Conservation (phyloP, 208 protist species). For the Wallacemonas rigidus region DNA sequence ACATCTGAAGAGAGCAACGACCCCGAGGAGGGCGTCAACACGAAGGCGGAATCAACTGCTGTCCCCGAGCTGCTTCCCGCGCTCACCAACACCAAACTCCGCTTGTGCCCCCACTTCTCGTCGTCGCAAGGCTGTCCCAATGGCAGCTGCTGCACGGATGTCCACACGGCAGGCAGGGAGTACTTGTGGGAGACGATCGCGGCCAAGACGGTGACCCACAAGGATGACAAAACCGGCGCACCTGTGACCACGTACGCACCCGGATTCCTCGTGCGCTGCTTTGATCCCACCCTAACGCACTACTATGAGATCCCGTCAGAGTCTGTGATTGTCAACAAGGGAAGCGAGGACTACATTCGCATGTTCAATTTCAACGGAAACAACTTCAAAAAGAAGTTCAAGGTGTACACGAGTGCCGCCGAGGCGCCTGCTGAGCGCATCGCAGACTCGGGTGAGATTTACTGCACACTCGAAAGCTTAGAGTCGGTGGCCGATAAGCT, state of each 20-base stretch:
- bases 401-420: constrained; percentile 39
- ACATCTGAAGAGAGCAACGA: constrained; percentile 13
- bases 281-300: constrained; percentile 56
- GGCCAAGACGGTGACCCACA: constrained; percentile 25
- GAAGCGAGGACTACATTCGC: constrained; percentile 65
- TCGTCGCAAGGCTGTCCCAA: constrained; percentile 48
- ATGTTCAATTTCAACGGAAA: constrained; percentile 87
- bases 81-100: constrained; percentile 40
- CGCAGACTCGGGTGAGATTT: constrained; percentile 46
- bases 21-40: constrained; percentile 7
- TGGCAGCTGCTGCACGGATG: constrained; percentile 69
- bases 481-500: constrained; percentile 31
- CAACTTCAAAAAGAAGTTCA: constrained; percentile 86
- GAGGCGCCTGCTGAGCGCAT: neutral
- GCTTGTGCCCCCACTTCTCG: constrained; percentile 58
- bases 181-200: constrained; percentile 74
- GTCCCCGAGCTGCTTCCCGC: constrained; percentile 21
- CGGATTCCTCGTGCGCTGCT: constrained; percentile 77
- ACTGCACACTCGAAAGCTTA: constrained; percentile 56
- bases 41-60: constrained; percentile 16
- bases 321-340: constrained; percentile 54
- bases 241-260: constrained; percentile 38
- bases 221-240: constrained; percentile 27
- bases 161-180: constrained; percentile 73
- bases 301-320: constrained; percentile 82